Base-by-base conservation (phyloP, 1,139 yeast species). In the Yamadazyma songkhlaensis region DNA sequence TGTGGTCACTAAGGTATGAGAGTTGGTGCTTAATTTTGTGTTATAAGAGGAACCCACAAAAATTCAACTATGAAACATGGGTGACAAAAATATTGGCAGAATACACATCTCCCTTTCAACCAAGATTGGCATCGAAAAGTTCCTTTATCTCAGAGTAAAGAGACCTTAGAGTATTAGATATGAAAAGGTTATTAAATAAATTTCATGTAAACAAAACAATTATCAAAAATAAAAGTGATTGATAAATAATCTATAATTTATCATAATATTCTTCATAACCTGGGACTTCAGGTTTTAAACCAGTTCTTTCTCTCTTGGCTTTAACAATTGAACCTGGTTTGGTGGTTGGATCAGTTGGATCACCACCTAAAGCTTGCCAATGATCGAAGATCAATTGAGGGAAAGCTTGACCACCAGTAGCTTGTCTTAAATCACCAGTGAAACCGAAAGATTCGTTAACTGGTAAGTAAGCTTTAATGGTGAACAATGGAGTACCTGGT, bases 331-430 rank as follows among this genome's bases (percentile, higher is more conserved):
- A 76, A 85, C 97, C 97, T 62, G 97, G 94, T 83, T 90, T 92
- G 64, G 96, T 63, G 64, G 82, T 59, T 66, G 90, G 83, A 76
- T 92, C 97, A 59, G 86, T 75, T 67, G 95, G 95, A 73, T 88
- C 94, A 74, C 97, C 96, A 57, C 68, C 64, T 79, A 92, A 77
- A 62, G 85, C 72, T 55, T 88, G 79, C 97, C 97, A 92, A 74
- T 92, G 98, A 73, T 90, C 97, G 76, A 92, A 92, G 74, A 92
- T 92, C 95, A 92, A 82, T 81, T 90, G 97, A 78, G 98, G 98
- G 97, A 92, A 92, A 72, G 98, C 98, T 83, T 92, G 98, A 76
- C 98, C 98, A 86, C 97, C 97, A 64, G 98, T 92, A 66, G 97
- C 96, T 79, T 90, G 97, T 84, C 98, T 89, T 70, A 92, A 86